Evolutionary conservation across 768 basidiomycete genomes (phyloP).

Genomic region (Mycena alexandri): DNA sequence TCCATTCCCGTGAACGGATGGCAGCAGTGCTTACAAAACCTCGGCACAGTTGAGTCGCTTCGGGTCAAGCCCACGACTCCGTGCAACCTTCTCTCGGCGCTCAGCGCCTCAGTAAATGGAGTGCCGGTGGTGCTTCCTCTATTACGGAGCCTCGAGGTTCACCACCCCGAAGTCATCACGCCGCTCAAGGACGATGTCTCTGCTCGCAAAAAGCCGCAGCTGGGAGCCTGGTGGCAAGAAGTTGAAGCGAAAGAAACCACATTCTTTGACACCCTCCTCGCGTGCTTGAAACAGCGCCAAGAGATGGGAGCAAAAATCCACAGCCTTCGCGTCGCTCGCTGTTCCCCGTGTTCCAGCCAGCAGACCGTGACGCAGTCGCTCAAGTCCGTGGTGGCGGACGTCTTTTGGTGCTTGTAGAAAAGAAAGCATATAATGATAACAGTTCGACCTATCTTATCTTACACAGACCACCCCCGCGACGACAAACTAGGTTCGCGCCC

Average conservation of each 20-base stretch:
- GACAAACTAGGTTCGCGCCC: slow-evolving; percentile 46
- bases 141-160: slow-evolving; percentile 15
- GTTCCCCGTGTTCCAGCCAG: neutral
- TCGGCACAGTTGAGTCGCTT: slow-evolving; percentile 11
- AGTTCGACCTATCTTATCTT: slow-evolving; percentile 18
- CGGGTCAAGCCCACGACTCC: slow-evolving; percentile 17
- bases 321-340: slow-evolving; percentile 12
- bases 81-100: slow-evolving; percentile 12
- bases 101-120: neutral
- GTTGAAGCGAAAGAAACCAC: slow-evolving; percentile 10
- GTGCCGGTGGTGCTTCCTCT: slow-evolving; percentile 10
- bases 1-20: slow-evolving; percentile 11
- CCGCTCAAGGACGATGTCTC: too few species aligned
- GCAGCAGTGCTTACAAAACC: slow-evolving; percentile 7
- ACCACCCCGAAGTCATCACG: neutral
- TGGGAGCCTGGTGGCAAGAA: slow-evolving; percentile 14
- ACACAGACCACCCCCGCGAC: slow-evolving; percentile 27
- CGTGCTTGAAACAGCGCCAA: slow-evolving; percentile 15
- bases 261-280: slow-evolving; percentile 10
- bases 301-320: neutral
- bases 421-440: slow-evolving; percentile 16
- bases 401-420: slow-evolving; percentile 6
- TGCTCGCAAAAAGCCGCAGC: too few species aligned
- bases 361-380: neutral
- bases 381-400: slow-evolving; percentile 1